Conservation (phyloP, 352 stramenopile species). For the Phytophthora kernoviae region DNA sequence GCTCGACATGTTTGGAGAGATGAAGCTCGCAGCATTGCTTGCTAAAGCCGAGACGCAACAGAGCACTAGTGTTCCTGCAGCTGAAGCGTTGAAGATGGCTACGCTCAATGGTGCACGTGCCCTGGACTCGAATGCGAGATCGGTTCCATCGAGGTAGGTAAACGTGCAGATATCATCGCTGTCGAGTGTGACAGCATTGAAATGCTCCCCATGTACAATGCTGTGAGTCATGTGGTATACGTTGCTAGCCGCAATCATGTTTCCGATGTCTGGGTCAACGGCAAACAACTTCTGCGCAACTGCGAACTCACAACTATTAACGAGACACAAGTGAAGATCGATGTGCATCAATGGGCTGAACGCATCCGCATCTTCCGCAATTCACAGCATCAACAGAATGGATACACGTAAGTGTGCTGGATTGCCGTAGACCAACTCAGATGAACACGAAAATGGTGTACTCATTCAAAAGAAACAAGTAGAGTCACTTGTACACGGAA, state of each 20-base stretch:
- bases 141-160: slow-evolving; percentile 81
- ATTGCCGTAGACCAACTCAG: too few species aligned
- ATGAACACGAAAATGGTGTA: too few species aligned
- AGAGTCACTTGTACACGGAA: not conserved
- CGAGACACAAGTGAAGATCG: slow-evolving; percentile 53
- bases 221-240: slow-evolving; percentile 85
- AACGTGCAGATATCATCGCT: slow-evolving; percentile 77
- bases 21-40: slow-evolving; percentile 80
- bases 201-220: slow-evolving; percentile 82
- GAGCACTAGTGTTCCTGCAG: slow-evolving; percentile 52
- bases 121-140: slow-evolving; percentile 64
- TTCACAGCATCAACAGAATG: slow-evolving; percentile 6
- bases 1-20: slow-evolving; percentile 87
- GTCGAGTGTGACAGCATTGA: slow-evolving; percentile 74
- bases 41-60: slow-evolving; percentile 70
- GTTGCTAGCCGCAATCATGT: slow-evolving; percentile 78
- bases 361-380: slow-evolving; percentile 37
- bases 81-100: slow-evolving; percentile 73
- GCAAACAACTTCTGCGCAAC: slow-evolving; percentile 66
- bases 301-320: slow-evolving; percentile 68
- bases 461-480: not conserved
- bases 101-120: slow-evolving; percentile 87
- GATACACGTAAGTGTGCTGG: too few species aligned
- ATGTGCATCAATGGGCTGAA: slow-evolving; percentile 61
- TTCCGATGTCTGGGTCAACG: slow-evolving; percentile 87